Conservation (phyloP, 257 asterid species). For the Solanum virginianum region DNA sequence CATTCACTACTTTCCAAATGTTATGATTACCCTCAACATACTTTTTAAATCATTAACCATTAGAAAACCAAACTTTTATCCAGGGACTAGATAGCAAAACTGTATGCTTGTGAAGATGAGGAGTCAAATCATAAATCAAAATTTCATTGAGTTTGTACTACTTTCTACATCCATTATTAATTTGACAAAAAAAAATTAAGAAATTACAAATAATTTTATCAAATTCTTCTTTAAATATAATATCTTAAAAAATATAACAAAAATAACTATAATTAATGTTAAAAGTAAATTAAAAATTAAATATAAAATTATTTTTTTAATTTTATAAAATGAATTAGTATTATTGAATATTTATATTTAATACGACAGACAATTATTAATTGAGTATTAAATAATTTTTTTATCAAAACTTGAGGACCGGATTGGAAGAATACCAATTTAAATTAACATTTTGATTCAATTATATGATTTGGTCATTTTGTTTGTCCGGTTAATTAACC, state of each 20-base stretch:
- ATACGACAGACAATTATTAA: too few species aligned
- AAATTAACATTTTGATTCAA: neutral
- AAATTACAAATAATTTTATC: too few species aligned
- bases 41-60: neutral
- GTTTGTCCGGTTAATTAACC: neutral
- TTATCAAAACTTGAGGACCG: neutral
- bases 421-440: neutral
- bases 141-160: neutral
- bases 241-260: too few species aligned
- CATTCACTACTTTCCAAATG: neutral
- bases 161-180: too few species aligned
- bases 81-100: neutral
- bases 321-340: too few species aligned
- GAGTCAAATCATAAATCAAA: neutral
- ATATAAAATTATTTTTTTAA: too few species aligned
- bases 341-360: too few species aligned
- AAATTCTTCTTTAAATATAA: too few species aligned
- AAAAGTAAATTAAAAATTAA: too few species aligned
- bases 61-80: neutral
- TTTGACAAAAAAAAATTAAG: too few species aligned
- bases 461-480: neutral
- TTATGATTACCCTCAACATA: neutral
- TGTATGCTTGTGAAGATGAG: neutral
- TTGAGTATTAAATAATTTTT: neutral
- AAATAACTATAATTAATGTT: too few species aligned